These are phyloP conservation scores for Cladophialophora psammophila DNA, from an alignment of 2,329 filamentous ascomycete genomes.

Conservation along the genomic window DNA sequence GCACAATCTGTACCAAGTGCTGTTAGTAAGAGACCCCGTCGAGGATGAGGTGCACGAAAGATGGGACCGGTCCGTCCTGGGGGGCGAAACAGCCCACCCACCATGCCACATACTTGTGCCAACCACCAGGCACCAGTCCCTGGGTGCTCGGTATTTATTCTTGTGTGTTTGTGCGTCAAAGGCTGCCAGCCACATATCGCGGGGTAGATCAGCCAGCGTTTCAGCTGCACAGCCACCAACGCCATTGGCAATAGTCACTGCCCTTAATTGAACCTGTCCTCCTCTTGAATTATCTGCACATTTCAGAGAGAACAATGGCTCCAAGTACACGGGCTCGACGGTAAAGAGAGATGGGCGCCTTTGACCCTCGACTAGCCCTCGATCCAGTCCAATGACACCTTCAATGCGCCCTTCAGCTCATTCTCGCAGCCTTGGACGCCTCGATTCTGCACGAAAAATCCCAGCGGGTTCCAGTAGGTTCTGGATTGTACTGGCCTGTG, in stretches of 20 bases:
- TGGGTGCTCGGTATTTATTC: background rate
- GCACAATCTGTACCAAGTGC: background rate
- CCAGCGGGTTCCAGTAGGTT: constrained; percentile 19
- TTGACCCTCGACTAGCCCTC: background rate
- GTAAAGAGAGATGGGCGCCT: background rate
- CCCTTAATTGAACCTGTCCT: constrained; percentile 6
- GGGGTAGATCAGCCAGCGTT: constrained; percentile 16
- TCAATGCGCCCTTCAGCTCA: background rate
- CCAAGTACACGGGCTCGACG: background rate
- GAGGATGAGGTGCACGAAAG: background rate
- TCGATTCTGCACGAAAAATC: constrained; percentile 33
- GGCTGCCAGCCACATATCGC: constrained; percentile 21
- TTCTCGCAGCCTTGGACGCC: background rate
- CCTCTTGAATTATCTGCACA: no score
- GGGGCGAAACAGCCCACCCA: background rate
- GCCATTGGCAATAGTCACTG: constrained; percentile 10
- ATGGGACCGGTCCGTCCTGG: background rate
- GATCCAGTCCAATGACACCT: background rate
- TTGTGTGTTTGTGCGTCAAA: constrained; percentile 8
- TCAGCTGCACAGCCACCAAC: constrained; percentile 16
- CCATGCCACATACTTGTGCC: background rate
- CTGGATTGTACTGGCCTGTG: constrained; percentile 26
- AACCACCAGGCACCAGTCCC: background rate
- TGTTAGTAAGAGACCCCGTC: background rate
- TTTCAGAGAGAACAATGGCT: background rate